Evolutionary conservation across 164 flowering plant species (phyloP).

Genomic region (Liquidambar formosana): DNA sequence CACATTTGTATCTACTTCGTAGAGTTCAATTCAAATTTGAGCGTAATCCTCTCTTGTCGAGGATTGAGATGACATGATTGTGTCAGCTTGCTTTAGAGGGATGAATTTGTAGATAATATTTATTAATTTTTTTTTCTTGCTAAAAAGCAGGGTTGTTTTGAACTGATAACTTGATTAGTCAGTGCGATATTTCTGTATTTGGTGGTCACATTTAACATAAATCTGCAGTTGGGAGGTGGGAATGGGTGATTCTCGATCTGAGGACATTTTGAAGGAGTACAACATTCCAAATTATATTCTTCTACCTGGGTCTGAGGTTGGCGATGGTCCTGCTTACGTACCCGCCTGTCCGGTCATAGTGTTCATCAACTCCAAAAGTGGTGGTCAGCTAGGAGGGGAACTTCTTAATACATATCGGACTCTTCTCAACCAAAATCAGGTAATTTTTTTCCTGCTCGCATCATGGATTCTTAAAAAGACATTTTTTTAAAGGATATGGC

Average conservation of each 20-base stretch:
- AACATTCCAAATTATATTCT: slow-evolving; percentile 70
- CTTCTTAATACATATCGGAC: slow-evolving; percentile 56
- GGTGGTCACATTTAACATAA: slow-evolving; percentile 8
- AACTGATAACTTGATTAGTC: not conserved
- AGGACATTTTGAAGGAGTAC: slow-evolving; percentile 41
- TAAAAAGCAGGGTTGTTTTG: not conserved
- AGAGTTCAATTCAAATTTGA: too few relatives aligned
- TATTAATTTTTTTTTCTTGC: not conserved
- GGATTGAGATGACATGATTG: too few relatives aligned
- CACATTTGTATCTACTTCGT: too few relatives aligned
- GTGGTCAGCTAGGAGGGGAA: slow-evolving; percentile 84
- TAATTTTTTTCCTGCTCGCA: slow-evolving; percentile 9
- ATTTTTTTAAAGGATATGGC: not conserved
- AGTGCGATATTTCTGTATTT: not conserved
- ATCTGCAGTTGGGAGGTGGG: slow-evolving; percentile 28
- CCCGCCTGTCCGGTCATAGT: slow-evolving; percentile 78
- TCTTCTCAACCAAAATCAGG: slow-evolving; percentile 75
- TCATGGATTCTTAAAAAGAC: not conserved
- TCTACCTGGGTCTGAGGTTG: slow-evolving; percentile 28
- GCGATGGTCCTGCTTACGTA: slow-evolving; percentile 2
- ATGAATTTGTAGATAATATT: too few relatives aligned
- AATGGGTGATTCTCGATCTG: slow-evolving; percentile 33
- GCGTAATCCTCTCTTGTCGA: too few relatives aligned
- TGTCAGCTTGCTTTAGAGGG: too few relatives aligned
- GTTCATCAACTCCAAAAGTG: slow-evolving; percentile 79